Base-by-base conservation (phyloP, 1,139 yeast species). In the Pneumocystis canis region DNA sequence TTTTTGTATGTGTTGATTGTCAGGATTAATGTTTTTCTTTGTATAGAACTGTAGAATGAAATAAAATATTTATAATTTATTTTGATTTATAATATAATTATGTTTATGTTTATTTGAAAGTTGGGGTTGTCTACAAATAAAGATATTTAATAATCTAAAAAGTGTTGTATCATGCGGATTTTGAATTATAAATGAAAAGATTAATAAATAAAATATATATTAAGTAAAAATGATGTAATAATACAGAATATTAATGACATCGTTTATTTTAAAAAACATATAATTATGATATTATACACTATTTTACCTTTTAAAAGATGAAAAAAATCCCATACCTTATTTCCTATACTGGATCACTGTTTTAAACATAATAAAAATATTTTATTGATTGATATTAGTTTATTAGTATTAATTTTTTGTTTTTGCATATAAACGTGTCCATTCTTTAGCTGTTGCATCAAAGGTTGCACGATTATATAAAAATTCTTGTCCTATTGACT, bases 401-500 rank as follows among this genome's bases (percentile, higher is more conserved):
- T n/a, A 47, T 47, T 47, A 47, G 14, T 78, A 88, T 85, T 74
- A 82, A 83, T 77, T 32, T n/a, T 35, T 35, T 33, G 35, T 14
- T 47, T 59, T 60, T 11, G 70, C 70, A 58, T 62, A 68, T 28
- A 61, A 65, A 60, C 66, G 60, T 16, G 70, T 68, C 70, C 68
- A 64, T 62, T 62, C 67, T 56, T 63, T 65, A 7, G 70, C 70
- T 41, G 63, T n/a, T 7, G 28, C 33, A 35, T 30, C 39, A n/a
- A 35, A 31, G 16, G 61, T 53, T 28, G n/a, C 41, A 37, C 58
- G 20, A 61, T 9, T 32, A 20, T 54, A 58, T 30, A 85, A 85
- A 40, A 70, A 77, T 80, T n/a, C 97, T 97, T 33, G 87, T 89
- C 35, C 77, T 81, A 63, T 89, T 84, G 30, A 97, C 97, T 67